Conservation (phyloP, 2,329 filamentous ascomycete species). For the Allantophomopsis lycopodina region DNA sequence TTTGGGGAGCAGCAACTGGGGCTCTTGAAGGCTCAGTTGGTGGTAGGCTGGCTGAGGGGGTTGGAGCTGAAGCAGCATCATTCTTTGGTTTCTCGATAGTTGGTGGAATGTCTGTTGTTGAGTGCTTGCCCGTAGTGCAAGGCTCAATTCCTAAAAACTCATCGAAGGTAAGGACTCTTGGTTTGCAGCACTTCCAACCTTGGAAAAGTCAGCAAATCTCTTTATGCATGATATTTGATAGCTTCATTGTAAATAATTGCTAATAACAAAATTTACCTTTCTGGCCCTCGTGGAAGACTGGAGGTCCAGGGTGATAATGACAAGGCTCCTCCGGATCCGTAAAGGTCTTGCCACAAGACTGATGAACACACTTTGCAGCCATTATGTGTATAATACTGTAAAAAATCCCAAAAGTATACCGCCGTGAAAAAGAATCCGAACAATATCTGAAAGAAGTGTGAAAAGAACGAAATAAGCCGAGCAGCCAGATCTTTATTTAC, state of each 20-base stretch:
- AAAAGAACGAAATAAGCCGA: no score
- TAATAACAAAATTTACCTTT: constrained; percentile 54
- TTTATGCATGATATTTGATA: no score
- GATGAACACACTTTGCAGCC: constrained; percentile 81
- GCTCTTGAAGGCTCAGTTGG: constrained; percentile 25
- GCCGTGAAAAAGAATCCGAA: no score
- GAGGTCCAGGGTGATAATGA: constrained; percentile 84
- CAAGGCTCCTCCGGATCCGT: constrained; percentile 73
- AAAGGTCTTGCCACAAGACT: constrained; percentile 85
- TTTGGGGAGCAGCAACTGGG: constrained; percentile 25
- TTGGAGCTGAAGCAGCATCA: constrained; percentile 20
- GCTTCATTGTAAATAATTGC: no score
- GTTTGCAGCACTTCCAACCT: constrained; percentile 99
- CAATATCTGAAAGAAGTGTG: no score
- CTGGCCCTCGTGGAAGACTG: constrained; percentile 93
- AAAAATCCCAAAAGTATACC: no score
- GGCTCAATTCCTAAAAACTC: constrained; percentile 90
- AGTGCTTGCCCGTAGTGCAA: constrained; percentile 88
- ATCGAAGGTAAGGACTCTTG: constrained; percentile 91
- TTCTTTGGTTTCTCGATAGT: constrained; percentile 43
- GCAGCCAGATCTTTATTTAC: no score
- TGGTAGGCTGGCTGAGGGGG: constrained; percentile 37
- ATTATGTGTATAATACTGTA: constrained; percentile 1
- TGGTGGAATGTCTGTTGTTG: constrained; percentile 62
- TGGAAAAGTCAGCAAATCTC: constrained; percentile 3